Evolutionary conservation across 192 early-diverging fungal species (phyloP), one percentile per base, ranked within the genome.

Genomic region (Backusella psychrophila): DNA sequence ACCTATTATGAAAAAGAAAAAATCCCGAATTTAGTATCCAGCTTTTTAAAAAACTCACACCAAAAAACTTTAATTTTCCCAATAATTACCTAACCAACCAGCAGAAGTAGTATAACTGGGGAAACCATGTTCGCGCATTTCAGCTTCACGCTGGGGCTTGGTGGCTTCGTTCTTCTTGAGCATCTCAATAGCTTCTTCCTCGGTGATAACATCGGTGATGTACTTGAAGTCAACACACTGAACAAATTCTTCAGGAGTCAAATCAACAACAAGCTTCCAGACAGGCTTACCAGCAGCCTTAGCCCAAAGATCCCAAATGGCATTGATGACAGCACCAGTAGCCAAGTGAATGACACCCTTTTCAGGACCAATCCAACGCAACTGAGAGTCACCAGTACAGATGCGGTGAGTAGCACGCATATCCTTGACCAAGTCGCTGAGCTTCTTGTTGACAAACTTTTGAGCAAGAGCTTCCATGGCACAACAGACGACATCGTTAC

Each of bases 251-350:
- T 85, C 83, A 17, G 83, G 84, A 2, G 76, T 82, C 73, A 85
- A 31, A 56, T 85, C 84, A 12, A 52, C 67, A 33, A 85, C 78
- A 6, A 85, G 80, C 66, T 83, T 82, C 84, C 84, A 85, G n/a
- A 85, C 68, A 26, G 84, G 84, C 75, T 85, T 85, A 9, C 72
- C 33, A 38, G 73, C 81, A 26, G 77, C 73, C 71, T 85, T 85
- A 33, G 84, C 84, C 78, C 83, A 83, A 12, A 85, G 65, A 66
- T 85, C 84, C 83, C 84, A 85, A 21, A 85, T 66, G 29, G 84
- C 84, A 35, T 85, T 85, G 52, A 85, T 78, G 26, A 85, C 84
- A 36, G 84, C 83, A 56, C 79, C 81, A 17, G 84, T 82, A 69
- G 82, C 77, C 26, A 83, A 65, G 29, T 83, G 82, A 66, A 83